Base-by-base conservation (phyloP, 495 filamentous ascomycete species). In the Neurospora sp. region DNA sequence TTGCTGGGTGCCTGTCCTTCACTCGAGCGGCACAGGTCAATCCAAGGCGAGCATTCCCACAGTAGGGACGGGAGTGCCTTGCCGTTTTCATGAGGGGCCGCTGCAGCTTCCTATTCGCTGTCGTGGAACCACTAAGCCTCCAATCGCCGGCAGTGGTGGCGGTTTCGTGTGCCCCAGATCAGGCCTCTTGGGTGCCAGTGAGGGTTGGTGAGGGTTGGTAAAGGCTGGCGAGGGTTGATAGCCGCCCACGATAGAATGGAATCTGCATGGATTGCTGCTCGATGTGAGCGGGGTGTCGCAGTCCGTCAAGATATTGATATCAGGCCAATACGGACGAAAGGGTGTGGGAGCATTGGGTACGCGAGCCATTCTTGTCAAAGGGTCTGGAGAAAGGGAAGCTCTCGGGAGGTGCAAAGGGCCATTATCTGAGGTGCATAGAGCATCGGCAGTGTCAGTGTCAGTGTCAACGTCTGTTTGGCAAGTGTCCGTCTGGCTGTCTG, bases 51-150 rank as follows among this genome's bases (percentile, higher is more conserved):
- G 68, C 59, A 74, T 38, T 22, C n/a, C 40, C 48, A 61, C 9
- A 35, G 40, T 35, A 72, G 69, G 59, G 73, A 77, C 82, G 81
- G 82, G 79, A 81, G 80, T 84, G 80, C 82, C 82, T 83, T 83
- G 81, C 80, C 79, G 78, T 76, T 74, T 78, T 73, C 68, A 82
- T 79, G 79, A 77, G 69, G 73, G 72, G 76, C 74, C 68, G 40
- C 35, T 77, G 40, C 70, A 76, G 35, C 31, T 59, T 77, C 71
- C 76, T 75, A 84, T 84, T 84, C 78, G 82, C 75, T 76, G 72
- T 20, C 39, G 48, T 72, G 69, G 16, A 69, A 70, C 74, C 73
- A 75, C 79, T 76, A 73, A 75, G 78, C 79, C 76, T 75, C 79
- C 77, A 81, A 81, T 80, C 69, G 71, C 65, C 69, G 69, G 70